Percentiles rank a stretch among this genome's conserved stretches.
phyloP scores from a whole-genome alignment of 2,329 filamentous ascomycete species.

The Arthrobotrys sinensis region DNA sequence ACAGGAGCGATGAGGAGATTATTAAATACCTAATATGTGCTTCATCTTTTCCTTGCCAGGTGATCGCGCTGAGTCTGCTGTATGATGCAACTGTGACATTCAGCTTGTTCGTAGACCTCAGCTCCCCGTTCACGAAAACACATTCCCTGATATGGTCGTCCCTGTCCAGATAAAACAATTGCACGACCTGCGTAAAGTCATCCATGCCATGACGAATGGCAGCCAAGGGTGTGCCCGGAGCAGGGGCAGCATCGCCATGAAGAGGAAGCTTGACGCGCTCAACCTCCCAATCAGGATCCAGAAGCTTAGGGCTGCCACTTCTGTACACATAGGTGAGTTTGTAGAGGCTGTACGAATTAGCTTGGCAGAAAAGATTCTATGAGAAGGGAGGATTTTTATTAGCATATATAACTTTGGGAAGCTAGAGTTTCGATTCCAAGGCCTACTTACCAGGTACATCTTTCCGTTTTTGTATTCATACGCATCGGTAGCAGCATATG shows the following conservation, averaged over 20 bases:
- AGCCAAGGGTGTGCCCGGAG: conserved; percentile 26
- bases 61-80: conserved; percentile 27
- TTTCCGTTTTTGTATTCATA: conserved; percentile 39
- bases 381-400: background rate
- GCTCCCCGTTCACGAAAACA: conserved; percentile 30
- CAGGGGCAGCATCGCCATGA: conserved; percentile 15
- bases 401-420: background rate
- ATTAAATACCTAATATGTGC: conserved; percentile 31
- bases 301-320: conserved; percentile 1
- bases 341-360: conserved; percentile 24
- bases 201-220: conserved; percentile 2
- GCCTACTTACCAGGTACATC: conserved; percentile 41
- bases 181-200: background rate
- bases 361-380: conserved; percentile 43
- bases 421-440: background rate
- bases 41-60: conserved; percentile 22
- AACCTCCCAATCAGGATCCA: conserved; percentile 8
- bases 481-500: conserved; percentile 26
- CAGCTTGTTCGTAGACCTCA: conserved; percentile 5
- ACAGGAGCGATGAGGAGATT: background rate
- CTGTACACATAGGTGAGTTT: conserved; percentile 19
- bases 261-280: conserved; percentile 21
- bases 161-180: conserved; percentile 45
- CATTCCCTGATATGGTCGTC: conserved; percentile 27
- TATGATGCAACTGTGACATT: conserved; percentile 10